Evolutionary conservation across 2,329 filamentous ascomycete species (phyloP).

Genomic region (Botrytis porri): DNA sequence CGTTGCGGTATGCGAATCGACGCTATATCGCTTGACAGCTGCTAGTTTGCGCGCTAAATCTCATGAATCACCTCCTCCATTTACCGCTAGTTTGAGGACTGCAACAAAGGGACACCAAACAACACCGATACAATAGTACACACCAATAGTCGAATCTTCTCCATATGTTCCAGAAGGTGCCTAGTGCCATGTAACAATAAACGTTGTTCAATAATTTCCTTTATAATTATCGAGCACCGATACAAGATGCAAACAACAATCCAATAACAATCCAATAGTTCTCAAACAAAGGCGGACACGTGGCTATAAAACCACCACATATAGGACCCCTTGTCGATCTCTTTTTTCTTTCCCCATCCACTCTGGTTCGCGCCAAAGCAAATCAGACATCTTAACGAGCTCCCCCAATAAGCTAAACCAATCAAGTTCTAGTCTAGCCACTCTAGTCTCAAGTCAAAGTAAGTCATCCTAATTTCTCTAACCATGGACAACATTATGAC

Average conservation of each 20-base stretch:
- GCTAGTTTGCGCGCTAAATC: not conserved
- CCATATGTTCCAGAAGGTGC: not conserved
- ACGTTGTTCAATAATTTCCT: not conserved
- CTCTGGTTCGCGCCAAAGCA: not conserved
- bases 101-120: not conserved
- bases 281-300: not conserved
- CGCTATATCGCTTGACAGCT: not conserved
- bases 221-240: not conserved
- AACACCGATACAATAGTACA: not conserved
- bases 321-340: not conserved
- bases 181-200: not conserved
- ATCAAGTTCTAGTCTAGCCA: not conserved
- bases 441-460: not conserved
- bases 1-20: not conserved
- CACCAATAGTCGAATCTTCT: not conserved
- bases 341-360: not conserved
- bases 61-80: not conserved
- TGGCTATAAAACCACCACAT: not conserved
- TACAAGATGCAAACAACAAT: not conserved
- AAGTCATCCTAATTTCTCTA: not conserved
- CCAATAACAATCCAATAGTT: not conserved
- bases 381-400: not conserved
- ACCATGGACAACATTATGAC: not conserved
- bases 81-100: not conserved
- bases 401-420: not conserved